phyloP scores from a whole-genome alignment of 129 eudicot species.

The Arctium lappa region DNA sequence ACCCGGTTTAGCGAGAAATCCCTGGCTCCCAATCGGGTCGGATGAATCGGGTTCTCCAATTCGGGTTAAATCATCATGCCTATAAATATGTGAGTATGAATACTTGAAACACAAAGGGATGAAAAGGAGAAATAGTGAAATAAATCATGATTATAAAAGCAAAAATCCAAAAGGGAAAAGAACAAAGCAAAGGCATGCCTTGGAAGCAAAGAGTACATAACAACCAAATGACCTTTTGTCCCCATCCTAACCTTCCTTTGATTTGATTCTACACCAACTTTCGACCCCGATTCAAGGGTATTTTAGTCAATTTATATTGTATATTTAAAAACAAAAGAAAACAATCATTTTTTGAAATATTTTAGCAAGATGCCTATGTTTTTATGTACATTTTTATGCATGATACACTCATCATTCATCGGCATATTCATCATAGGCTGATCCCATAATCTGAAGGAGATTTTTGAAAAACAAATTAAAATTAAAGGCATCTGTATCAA shows the following conservation, averaged over 20 bases:
- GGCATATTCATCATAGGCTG: not conserved
- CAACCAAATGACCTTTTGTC: constrained; percentile 15
- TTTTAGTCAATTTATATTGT: not conserved
- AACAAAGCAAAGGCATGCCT: constrained; percentile 33
- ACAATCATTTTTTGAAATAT: not conserved
- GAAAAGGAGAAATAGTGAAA: constrained; percentile 18
- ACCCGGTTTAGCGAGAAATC: no score
- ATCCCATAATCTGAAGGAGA: not conserved
- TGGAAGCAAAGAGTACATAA: constrained; percentile 32
- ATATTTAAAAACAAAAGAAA: not conserved
- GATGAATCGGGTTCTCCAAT: no score
- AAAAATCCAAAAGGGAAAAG: constrained; percentile 19
- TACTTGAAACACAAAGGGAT: not conserved
- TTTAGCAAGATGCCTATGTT: not conserved
- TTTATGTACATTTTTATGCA: not conserved
- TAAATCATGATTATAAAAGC: constrained; percentile 20
- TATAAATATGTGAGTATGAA: not conserved
- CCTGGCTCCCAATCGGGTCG: no score
- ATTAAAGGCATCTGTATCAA: not conserved
- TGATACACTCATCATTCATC: not conserved
- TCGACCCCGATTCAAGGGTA: not conserved
- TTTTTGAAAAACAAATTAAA: not conserved
- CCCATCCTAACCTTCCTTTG: constrained; percentile 15
- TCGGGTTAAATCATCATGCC: no score
- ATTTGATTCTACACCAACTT: constrained; percentile 18